phyloP scores from a whole-genome alignment of 768 basidiomycete species.

The Leccinum variicolor region DNA sequence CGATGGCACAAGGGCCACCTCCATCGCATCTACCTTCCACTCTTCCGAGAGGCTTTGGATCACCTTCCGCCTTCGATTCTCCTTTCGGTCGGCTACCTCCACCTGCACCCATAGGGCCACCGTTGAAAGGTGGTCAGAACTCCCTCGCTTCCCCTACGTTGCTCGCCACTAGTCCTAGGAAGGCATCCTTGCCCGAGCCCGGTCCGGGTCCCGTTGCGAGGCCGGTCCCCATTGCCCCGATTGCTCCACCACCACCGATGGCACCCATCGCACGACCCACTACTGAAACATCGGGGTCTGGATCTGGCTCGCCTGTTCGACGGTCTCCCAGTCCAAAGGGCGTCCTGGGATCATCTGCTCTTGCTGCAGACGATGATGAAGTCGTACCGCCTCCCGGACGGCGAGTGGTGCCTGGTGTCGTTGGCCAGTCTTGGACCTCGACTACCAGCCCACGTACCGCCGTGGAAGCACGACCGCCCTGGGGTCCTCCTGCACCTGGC shows the following conservation, averaged over 20 bases:
- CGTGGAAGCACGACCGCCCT: conserved; percentile 41
- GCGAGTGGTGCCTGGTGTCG: conserved; percentile 37
- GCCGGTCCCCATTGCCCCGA: conserved; percentile 29
- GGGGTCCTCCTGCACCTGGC: conserved; percentile 41
- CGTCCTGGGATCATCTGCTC: conserved; percentile 71
- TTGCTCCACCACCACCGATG: conserved; percentile 55
- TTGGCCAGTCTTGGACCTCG: conserved; percentile 49
- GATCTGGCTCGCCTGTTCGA: conserved; percentile 55
- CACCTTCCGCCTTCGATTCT: conserved; percentile 52
- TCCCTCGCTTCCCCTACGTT: conserved; percentile 35
- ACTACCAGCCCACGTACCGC: conserved; percentile 44
- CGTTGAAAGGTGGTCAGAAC: conserved; percentile 37
- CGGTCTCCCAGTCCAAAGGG: conserved; percentile 60
- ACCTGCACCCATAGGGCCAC: conserved; percentile 55
- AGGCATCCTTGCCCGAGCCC: conserved; percentile 40
- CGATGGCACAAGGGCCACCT: conserved; percentile 39
- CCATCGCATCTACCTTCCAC: conserved; percentile 51
- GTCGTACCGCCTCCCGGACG: conserved; percentile 55
- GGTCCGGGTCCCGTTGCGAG: conserved; percentile 62
- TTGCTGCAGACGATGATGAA: conserved; percentile 79
- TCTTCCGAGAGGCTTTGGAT: conserved; percentile 51
- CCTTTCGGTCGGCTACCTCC: conserved; percentile 41
- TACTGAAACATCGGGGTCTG: conserved; percentile 44
- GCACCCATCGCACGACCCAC: conserved; percentile 57
- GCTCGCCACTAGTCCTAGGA: conserved; percentile 48